Base-by-base conservation (phyloP, 805 yeast genomes). In the Candida xiaguanensis region DNA sequence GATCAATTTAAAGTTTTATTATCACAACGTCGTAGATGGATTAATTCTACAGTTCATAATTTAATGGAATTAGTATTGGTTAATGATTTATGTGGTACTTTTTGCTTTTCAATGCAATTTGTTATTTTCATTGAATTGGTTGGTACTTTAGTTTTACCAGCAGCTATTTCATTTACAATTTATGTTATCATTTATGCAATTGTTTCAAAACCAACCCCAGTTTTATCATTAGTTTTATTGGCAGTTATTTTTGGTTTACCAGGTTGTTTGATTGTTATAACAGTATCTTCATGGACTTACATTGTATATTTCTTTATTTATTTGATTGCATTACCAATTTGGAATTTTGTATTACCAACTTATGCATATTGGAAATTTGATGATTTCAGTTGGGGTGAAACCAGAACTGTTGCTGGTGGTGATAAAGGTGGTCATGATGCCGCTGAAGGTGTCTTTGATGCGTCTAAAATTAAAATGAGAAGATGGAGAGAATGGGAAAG, bases 1-100 rank as follows among this genome's bases (percentile, higher is more conserved):
- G 84, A 82, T 51, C 72, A 73, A 35, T 89, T 89, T 58, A 73
- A 64, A 46, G 93, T 89, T 34, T 69, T 89, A 47, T 68, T 89
- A 34, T 89, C 96, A 1, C 97, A 89, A 59, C 82, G 97, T 59
- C 86, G 97, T 67, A 85, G 97, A 59, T 89, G 97, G 97, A 89
- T 89, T 51, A 89, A 89, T 61, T 89, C 96, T 4, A 90, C 97
- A 0, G 90, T 89, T 26, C 97, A 89, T 62, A 89, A 89, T 55
- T 74, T 89, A 61, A 75, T 90, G 80, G 97, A 89, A 60, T 76
- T 89, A 53, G 85, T 83, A 3, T 65, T 86, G 45, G 90, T 89
- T 15, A 79, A 80, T 38, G 96, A 89, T 58, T 71, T 90, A 47
- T 89, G 97, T 72, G 97, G 97, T 49, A 87, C 95, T 0, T 89